Conservation (phyloP, 2,329 filamentous ascomycete genomes). For the Pseudocercospora ulei region DNA sequence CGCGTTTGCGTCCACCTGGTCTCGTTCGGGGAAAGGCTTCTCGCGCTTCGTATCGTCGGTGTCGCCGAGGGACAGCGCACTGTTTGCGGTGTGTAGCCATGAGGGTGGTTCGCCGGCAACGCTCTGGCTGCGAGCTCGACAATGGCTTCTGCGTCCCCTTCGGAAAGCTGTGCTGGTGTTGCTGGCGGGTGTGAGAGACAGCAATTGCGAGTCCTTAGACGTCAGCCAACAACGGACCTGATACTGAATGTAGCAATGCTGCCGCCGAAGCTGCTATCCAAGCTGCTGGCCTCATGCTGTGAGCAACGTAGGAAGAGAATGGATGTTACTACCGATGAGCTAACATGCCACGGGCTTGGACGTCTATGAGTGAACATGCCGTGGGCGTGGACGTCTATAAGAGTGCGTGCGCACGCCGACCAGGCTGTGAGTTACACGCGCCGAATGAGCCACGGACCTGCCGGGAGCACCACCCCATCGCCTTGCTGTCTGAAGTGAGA, state of each 20-base stretch:
- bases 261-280: slow-evolving; percentile 9
- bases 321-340: background rate
- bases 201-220: background rate
- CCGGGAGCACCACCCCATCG: background rate
- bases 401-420: background rate
- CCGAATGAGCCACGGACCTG: slow-evolving; percentile 3
- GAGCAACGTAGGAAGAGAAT: slow-evolving; percentile 1
- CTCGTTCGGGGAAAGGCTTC: slow-evolving; percentile 57
- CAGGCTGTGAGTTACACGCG: slow-evolving; percentile 1
- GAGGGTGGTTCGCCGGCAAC: slow-evolving; percentile 46
- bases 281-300: slow-evolving; percentile 1
- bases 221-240: background rate
- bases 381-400: background rate
- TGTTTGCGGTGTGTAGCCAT: slow-evolving; percentile 60
- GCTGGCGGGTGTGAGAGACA: background rate
- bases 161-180: slow-evolving; percentile 8
- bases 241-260: slow-evolving; percentile 2
- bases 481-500: slow-evolving; percentile 4
- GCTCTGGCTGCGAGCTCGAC: slow-evolving; percentile 21
- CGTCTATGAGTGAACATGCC: background rate
- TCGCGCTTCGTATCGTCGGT: slow-evolving; percentile 58
- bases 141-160: slow-evolving; percentile 3
- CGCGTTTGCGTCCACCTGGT: slow-evolving; percentile 62
- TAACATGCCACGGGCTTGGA: background rate
- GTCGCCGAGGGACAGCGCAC: slow-evolving; percentile 60